Base-by-base conservation (phyloP, 176 grass and related monocot genomes). In the Thinopyrum elongatum region DNA sequence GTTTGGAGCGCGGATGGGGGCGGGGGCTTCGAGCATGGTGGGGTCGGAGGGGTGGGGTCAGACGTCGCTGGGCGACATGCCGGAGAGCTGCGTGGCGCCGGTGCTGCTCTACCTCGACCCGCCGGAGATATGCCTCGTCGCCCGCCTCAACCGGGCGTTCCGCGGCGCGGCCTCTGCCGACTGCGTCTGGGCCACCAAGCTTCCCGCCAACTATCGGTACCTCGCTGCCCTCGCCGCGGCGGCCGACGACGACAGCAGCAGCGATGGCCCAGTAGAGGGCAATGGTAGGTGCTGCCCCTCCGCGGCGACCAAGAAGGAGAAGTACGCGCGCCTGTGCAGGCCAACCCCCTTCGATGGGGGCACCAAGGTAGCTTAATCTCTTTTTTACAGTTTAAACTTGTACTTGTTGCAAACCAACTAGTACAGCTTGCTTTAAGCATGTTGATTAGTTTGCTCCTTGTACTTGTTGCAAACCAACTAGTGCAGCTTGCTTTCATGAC, bases 61-160 rank as follows among this genome's bases (percentile, higher is more conserved):
- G 73, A 92, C 90, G 36, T 91, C 90, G 36, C 90, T 97, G 55
- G 94, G 94, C 36, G 94, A 97, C 88, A 85, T 94, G 89, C 94
- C 94, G 25, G 94, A 97, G 90, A 84, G 94, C 90, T 97, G 92
- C 64, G 88, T 90, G 64, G 94, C 94, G 83, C 83, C 86, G 49
- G 89, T 97, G 69, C 62, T 97, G 80, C 77, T 89, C n/a, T 86
- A 90, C 88, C 90, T 97, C 65, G 94, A 94, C 77, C 90, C 92
- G 69, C 90, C 77, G 17, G 94, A 97, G 88, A 97, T 97, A 84
- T 97, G 94, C 78, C 86, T 87, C 51, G 85, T 94, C 28, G 94
- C 94, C 25, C 47, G 88, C 70, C 69, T 97, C 65, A 90, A 90
- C 75, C 81, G 77, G 16, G 78, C 92, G 8, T 97, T 97, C 82